phyloP scores from a whole-genome alignment of 179 eudicot species.

The Camellia oleifera region DNA sequence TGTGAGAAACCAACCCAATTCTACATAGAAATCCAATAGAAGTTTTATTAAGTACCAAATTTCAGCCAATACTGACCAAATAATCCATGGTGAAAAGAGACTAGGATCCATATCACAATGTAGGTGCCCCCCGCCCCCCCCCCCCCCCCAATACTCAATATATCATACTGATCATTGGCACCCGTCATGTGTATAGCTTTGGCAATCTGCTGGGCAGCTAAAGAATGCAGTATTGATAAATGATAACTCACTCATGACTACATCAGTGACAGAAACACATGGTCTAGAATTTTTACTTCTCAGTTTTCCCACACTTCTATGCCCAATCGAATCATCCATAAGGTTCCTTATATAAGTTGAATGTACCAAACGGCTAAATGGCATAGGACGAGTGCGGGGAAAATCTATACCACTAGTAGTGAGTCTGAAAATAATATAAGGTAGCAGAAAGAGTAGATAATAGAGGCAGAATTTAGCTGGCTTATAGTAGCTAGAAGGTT shows the following conservation, averaged over 20 bases:
- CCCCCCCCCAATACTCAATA: too few species aligned
- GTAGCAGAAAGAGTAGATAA: not conserved
- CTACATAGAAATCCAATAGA: not conserved
- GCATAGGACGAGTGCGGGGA: not conserved
- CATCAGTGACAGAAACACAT: not conserved
- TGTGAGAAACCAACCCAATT: slow-evolving; percentile 3
- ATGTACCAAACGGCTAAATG: not conserved
- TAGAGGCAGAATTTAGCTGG: not conserved
- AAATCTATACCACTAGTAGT: too few species aligned
- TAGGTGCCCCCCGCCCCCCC: too few species aligned
- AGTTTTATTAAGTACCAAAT: not conserved
- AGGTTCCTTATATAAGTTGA: too few species aligned
- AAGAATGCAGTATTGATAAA: too few species aligned
- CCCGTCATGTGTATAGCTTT: not conserved
- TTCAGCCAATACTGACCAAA: slow-evolving; percentile 4
- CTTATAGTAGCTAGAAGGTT: not conserved
- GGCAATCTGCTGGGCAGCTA: not conserved
- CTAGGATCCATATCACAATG: not conserved
- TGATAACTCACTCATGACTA: too few species aligned
- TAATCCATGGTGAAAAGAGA: not conserved
- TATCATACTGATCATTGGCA: not conserved
- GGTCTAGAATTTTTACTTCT: not conserved
- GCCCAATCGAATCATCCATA: not conserved
- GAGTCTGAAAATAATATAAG: not conserved
- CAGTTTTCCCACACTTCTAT: not conserved